Evolutionary conservation across 257 asterid species (phyloP), one percentile per base, ranked within the genome.

Genomic region (Sherardia arvensis): DNA sequence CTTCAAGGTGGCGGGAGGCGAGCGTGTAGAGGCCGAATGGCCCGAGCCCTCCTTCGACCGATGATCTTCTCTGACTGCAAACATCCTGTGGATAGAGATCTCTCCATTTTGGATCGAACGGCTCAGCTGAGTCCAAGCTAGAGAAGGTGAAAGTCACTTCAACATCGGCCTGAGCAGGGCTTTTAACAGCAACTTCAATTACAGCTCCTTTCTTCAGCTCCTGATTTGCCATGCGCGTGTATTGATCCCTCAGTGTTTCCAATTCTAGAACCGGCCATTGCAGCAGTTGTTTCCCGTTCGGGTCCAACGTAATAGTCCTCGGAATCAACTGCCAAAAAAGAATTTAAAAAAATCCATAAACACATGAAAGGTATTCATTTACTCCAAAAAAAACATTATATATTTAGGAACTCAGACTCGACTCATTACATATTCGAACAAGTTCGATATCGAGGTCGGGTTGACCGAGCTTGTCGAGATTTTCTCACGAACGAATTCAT

Each of bases 11-110:
- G 32, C 69, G 58, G 2, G 95, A 76, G 67, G 96, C 96, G 48
- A 88, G 78, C 20, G 92, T 82, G 27, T 77, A 51, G 12, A 88
- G 73, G 36, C 96, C 96, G 26, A 88, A 88, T 0, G 96, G 96
- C 3, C 96, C 96, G 20, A 88, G 73, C 30, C 96, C 96, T 2
- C 96, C 96, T 65, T 69, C 47, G 4, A 80, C 79, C 2, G 69
- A 51, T 1, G 92, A 73, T 21, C 82, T 79, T 73, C 67, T 88
- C 8, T 34, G 51, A 36, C 81, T 29, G 25, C 96, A 88, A 28
- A 88, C 38, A 40, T 75, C 73, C 53, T 88, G 88, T 0, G 90
- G 85, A 43, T 86, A 85, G 32, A 75, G 69, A 40, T 81, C 66
- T 25, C 43, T 68, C 95, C 95, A 86, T 0, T 57, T 77, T 4